A percentile compares a stretch with the other conserved stretches of the same genome.
Conservation (phyloP, 2,329 filamentous ascomycete species). For the Acephala macrosclerotiorum region DNA sequence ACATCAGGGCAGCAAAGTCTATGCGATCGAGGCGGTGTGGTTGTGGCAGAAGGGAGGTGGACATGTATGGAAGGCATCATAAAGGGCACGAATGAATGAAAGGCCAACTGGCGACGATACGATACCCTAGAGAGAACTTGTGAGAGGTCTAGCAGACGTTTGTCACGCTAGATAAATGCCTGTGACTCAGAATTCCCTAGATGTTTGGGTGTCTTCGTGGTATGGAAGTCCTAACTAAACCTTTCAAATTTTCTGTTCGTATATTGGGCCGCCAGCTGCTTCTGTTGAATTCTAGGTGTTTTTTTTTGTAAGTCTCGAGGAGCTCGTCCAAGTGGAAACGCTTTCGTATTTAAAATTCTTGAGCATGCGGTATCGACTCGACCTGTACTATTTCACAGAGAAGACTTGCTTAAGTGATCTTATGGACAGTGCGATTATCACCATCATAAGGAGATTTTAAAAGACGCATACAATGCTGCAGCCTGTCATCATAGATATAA, state of each 20-base stretch:
- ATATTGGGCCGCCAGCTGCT: too few relatives aligned
- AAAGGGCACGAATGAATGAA: constrained; percentile 14
- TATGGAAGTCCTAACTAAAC: too few relatives aligned
- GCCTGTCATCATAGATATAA: background rate
- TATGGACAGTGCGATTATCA: constrained; percentile 10
- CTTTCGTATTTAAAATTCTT: background rate
- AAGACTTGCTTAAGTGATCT: constrained; percentile 1
- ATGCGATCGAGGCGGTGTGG: constrained; percentile 91
- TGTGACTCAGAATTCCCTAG: too few relatives aligned
- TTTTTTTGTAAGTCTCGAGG: too few relatives aligned
- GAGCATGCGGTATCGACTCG: background rate
- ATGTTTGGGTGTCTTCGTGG: too few relatives aligned
- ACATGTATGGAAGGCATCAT: constrained; percentile 41
- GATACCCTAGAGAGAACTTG: background rate
- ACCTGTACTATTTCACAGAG: constrained; percentile 13
- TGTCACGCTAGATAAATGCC: too few relatives aligned
- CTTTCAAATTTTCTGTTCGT: too few relatives aligned
- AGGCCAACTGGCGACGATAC: background rate
- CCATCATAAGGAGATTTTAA: background rate
- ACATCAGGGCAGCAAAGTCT: constrained; percentile 82
- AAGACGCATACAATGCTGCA: background rate
- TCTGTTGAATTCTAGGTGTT: too few relatives aligned
- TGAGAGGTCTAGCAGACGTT: too few relatives aligned
- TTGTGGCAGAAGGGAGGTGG: constrained; percentile 59
- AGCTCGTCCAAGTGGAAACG: background rate